These are phyloP conservation scores for Paecilomyces niveus DNA, from an alignment of 2,329 filamentous ascomycete species.

Conservation along the genomic window DNA sequence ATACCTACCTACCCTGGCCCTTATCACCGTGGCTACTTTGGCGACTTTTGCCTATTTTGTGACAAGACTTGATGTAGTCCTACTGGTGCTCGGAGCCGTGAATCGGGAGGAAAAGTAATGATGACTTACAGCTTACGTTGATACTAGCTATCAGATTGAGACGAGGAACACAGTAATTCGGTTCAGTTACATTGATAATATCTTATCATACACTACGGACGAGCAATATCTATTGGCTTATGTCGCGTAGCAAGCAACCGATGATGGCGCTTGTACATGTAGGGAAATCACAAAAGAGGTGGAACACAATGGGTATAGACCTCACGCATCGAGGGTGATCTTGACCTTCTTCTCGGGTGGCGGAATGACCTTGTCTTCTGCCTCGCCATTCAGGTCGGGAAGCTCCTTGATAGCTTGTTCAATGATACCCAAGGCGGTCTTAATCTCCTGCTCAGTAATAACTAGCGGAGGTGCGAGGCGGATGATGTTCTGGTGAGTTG, in stretches of 20 bases:
- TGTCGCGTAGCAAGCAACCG: neutral
- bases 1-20: neutral
- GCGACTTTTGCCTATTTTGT: neutral
- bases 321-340: constrained; percentile 51
- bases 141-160: neutral
- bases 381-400: constrained; percentile 56
- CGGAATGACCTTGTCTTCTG: constrained; percentile 51
- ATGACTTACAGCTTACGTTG: neutral
- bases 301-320: neutral
- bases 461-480: constrained; percentile 93
- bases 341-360: constrained; percentile 55
- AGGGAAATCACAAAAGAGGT: too few species aligned
- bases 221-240: neutral
- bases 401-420: constrained; percentile 74
- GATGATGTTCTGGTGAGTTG: constrained; percentile 97
- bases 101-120: neutral
- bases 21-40: neutral
- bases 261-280: neutral
- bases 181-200: neutral
- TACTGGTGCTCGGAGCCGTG: too few species aligned
- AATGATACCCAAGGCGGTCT: constrained; percentile 71
- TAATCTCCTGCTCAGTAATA: constrained; percentile 82
- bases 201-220: neutral
- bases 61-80: neutral
- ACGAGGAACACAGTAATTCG: neutral